Percentiles rank a stretch among this genome's conserved stretches.
Conservation (phyloP, 768 basidiomycete species). For the Polyporus arcularius region DNA sequence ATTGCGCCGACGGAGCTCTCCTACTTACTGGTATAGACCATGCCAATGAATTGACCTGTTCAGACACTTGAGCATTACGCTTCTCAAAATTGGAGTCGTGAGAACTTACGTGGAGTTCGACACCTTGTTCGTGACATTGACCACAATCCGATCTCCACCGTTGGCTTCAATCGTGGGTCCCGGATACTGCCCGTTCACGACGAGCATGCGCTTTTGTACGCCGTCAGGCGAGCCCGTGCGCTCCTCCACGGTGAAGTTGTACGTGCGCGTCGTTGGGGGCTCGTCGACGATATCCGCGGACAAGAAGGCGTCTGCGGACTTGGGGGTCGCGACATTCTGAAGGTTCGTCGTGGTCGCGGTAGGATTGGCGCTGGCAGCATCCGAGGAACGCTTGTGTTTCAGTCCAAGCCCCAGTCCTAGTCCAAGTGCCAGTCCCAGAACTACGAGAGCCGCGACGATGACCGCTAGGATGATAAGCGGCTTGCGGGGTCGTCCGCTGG, state of each 20-base stretch:
- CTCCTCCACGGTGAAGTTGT: constrained; percentile 43
- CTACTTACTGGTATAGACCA: constrained; percentile 23
- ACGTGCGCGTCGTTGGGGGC: constrained; percentile 36
- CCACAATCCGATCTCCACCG: constrained; percentile 36
- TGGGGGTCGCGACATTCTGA: constrained; percentile 7
- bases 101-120: constrained; percentile 31
- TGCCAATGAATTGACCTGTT: constrained; percentile 38
- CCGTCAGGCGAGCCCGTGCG: constrained; percentile 44
- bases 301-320: constrained; percentile 3
- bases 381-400: constrained; percentile 2
- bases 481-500: neutral
- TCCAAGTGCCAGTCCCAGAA: constrained; percentile 22
- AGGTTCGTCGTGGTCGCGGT: neutral
- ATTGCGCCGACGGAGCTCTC: neutral
- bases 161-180: constrained; percentile 43
- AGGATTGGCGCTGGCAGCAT: neutral
- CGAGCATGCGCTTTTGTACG: constrained; percentile 42
- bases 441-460: constrained; percentile 10
- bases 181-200: constrained; percentile 45
- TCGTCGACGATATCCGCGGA: constrained; percentile 7
- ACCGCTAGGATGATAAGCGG: neutral
- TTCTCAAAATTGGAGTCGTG: neutral
- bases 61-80: neutral
- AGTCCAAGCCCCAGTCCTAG: constrained; percentile 29
- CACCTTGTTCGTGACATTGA: constrained; percentile 39